Conservation (phyloP, 331 rosid genomes). For the Telfairia occidentalis region DNA sequence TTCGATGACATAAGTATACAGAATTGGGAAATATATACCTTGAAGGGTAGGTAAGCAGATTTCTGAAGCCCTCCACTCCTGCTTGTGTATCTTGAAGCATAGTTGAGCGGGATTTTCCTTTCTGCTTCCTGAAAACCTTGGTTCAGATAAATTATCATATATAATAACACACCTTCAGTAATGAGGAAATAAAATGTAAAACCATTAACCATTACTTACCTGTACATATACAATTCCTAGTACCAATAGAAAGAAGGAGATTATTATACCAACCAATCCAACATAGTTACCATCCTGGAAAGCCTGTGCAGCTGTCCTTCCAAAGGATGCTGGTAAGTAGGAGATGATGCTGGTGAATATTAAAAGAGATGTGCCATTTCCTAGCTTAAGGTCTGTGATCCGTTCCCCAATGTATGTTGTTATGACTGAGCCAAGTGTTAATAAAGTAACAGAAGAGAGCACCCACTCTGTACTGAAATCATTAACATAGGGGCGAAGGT, state of each 20-base stretch:
- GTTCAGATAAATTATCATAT: slow-evolving; percentile 22
- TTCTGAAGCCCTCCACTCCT: slow-evolving; percentile 67
- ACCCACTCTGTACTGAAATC: slow-evolving; percentile 76
- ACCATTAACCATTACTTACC: slow-evolving; percentile 44
- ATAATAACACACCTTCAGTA: slow-evolving; percentile 10
- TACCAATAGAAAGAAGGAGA: slow-evolving; percentile 77
- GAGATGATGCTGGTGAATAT: slow-evolving; percentile 94
- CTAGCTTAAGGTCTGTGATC: slow-evolving; percentile 86
- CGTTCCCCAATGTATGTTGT: slow-evolving; percentile 85
- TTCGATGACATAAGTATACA: not conserved
- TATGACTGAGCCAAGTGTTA: slow-evolving; percentile 78
- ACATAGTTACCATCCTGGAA: slow-evolving; percentile 71
- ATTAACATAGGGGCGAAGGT: slow-evolving; percentile 78
- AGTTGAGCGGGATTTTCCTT: slow-evolving; percentile 89
- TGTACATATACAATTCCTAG: slow-evolving; percentile 93
- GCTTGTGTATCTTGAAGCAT: slow-evolving; percentile 79
- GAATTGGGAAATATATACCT: slow-evolving; percentile 36
- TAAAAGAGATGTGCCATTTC: slow-evolving; percentile 92
- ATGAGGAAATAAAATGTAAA: not conserved
- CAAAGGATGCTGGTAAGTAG: slow-evolving; percentile 90
- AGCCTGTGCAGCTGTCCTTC: slow-evolving; percentile 65
- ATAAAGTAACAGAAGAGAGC: slow-evolving; percentile 59
- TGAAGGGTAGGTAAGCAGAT: slow-evolving; percentile 88
- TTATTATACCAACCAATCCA: slow-evolving; percentile 58
- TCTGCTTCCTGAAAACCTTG: slow-evolving; percentile 83